Evolutionary conservation across 768 basidiomycete genomes (phyloP).

Genomic region (Rubroboletus satanas): DNA sequence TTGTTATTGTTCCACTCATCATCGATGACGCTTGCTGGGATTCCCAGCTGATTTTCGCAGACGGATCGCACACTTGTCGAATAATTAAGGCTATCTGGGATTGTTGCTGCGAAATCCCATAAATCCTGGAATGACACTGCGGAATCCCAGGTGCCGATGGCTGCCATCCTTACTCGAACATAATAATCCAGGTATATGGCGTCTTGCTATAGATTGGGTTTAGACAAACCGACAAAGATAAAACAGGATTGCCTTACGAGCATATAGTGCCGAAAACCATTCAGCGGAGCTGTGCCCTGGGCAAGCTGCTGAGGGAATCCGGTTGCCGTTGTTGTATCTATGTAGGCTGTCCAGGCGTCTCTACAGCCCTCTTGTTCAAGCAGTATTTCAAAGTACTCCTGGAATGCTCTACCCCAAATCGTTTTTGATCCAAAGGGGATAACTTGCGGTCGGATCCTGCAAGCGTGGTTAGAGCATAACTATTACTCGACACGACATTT

Average conservation of each 20-base stretch:
- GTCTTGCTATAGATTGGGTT: background rate
- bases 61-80: background rate
- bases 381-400: background rate
- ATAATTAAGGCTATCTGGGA: background rate
- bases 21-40: background rate
- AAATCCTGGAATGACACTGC: background rate
- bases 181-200: background rate
- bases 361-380: background rate
- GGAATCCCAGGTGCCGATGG: background rate
- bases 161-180: background rate
- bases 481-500: background rate
- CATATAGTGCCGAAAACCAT: background rate
- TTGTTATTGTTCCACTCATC: background rate
- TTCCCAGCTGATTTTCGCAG: background rate
- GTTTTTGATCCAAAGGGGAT: background rate
- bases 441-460: background rate
- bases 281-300: background rate
- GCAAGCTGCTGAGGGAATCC: background rate
- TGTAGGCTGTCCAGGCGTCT: background rate
- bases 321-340: background rate
- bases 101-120: background rate
- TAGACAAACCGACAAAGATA: background rate
- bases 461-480: background rate
- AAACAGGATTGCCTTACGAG: background rate
- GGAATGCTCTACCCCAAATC: background rate